These are phyloP conservation scores for Pythium myriotylum DNA, from an alignment of 352 stramenopile genomes.

Conservation along the genomic window DNA sequence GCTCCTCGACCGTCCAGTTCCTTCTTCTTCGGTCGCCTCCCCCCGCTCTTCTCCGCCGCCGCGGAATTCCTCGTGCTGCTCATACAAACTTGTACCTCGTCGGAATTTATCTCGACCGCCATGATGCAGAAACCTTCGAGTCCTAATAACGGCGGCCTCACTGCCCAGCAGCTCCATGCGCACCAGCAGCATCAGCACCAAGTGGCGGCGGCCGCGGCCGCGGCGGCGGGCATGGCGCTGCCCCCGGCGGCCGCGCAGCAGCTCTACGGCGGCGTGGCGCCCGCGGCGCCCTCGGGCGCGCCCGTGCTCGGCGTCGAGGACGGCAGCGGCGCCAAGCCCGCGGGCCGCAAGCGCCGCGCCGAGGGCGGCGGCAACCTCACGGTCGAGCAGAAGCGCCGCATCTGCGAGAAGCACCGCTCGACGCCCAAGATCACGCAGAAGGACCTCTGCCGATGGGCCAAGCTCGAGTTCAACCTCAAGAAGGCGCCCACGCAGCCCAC, in stretches of 20 bases:
- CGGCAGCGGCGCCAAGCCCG: neutral
- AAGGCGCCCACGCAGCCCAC: constrained; percentile 81
- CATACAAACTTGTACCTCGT: constrained; percentile 58
- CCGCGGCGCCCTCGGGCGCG: constrained; percentile 1
- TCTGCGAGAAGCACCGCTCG: constrained; percentile 85
- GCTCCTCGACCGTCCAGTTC: neutral
- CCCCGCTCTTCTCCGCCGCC: constrained; percentile 2
- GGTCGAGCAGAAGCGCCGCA: constrained; percentile 87
- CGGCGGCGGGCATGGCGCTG: constrained; percentile 15
- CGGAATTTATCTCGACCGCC: constrained; percentile 56
- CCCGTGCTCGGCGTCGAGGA: constrained; percentile 13
- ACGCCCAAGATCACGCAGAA: constrained; percentile 90
- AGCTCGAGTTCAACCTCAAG: constrained; percentile 88
- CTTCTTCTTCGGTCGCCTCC: neutral
- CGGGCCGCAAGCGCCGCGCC: constrained; percentile 44
- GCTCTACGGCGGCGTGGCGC: constrained; percentile 25
- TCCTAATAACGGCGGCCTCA: constrained; percentile 64
- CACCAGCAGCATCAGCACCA: constrained; percentile 18
- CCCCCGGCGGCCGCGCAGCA: constrained; percentile 4
- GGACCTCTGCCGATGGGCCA: constrained; percentile 85
- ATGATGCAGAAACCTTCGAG: constrained; percentile 79
- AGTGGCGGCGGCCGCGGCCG: constrained; percentile 25
- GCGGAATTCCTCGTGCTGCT: constrained; percentile 2
- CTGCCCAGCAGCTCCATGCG: constrained; percentile 25
- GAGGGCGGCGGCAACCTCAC: constrained; percentile 82